Conservation (phyloP, 352 stramenopile species). For the Peronospora belbahrii region DNA sequence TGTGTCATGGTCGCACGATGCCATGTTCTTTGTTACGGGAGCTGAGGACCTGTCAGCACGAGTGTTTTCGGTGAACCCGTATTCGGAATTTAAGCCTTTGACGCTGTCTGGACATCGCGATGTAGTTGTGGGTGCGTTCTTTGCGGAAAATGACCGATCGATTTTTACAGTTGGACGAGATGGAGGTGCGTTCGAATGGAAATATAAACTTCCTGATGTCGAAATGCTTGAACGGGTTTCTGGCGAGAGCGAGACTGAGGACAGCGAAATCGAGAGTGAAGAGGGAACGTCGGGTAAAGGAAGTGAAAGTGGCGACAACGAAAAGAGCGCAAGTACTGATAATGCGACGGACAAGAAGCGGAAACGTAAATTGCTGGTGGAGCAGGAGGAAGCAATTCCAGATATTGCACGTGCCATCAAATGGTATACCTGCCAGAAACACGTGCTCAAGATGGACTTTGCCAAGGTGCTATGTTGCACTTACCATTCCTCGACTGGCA, state of each 20-base stretch:
- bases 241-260: slow-evolving; percentile 26
- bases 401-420: slow-evolving; percentile 67
- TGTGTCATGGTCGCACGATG: slow-evolving; percentile 84
- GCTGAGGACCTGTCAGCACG: slow-evolving; percentile 84
- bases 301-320: slow-evolving; percentile 8
- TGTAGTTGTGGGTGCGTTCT: slow-evolving; percentile 82
- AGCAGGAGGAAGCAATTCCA: slow-evolving; percentile 27
- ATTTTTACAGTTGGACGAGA: slow-evolving; percentile 87
- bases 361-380: slow-evolving; percentile 21
- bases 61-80: slow-evolving; percentile 74
- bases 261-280: slow-evolving; percentile 17
- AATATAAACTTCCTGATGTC: slow-evolving; percentile 50
- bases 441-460: slow-evolving; percentile 87
- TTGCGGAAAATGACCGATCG: slow-evolving; percentile 61
- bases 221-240: slow-evolving; percentile 23
- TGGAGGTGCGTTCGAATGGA: slow-evolving; percentile 84
- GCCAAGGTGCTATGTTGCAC: slow-evolving; percentile 84
- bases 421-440: slow-evolving; percentile 82
- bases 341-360: slow-evolving; percentile 16
- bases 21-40: slow-evolving; percentile 86
- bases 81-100: slow-evolving; percentile 72
- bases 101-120: slow-evolving; percentile 87
- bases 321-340: slow-evolving; percentile 29
- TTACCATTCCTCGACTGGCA: slow-evolving; percentile 76
- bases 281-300: slow-evolving; percentile 21